Evolutionary conservation across 192 early-diverging fungal species (phyloP).

Genomic region (Endogone sp.): DNA sequence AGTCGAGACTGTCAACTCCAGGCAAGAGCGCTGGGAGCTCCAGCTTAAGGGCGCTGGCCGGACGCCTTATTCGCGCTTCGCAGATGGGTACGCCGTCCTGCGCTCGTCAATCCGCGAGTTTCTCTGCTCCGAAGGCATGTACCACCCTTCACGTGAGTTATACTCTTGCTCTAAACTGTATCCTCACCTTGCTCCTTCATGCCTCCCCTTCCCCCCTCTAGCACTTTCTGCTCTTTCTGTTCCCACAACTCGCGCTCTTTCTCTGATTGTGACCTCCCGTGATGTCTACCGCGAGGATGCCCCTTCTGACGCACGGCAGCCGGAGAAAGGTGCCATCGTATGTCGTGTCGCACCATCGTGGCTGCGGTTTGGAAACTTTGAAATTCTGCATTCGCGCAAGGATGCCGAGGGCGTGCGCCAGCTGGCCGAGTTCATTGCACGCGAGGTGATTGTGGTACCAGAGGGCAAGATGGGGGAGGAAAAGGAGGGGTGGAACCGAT

Average conservation of each 20-base stretch:
- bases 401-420: slow-evolving; percentile 46
- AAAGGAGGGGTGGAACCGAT: slow-evolving; percentile 38
- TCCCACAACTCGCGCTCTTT: slow-evolving; percentile 74
- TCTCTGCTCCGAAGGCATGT: slow-evolving; percentile 68
- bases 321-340: slow-evolving; percentile 75
- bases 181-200: background rate
- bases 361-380: slow-evolving; percentile 88
- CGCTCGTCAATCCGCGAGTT: slow-evolving; percentile 86
- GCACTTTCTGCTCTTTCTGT: slow-evolving; percentile 62
- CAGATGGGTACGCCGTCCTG: slow-evolving; percentile 85
- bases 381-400: slow-evolving; percentile 68
- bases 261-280: slow-evolving; percentile 59
- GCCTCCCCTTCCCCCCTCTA: background rate
- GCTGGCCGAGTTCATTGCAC: slow-evolving; percentile 73
- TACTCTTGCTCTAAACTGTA: background rate
- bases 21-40: slow-evolving; percentile 59
- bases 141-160: too few relatives aligned
- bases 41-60: slow-evolving; percentile 85
- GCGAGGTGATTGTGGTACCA: slow-evolving; percentile 37
- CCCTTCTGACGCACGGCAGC: slow-evolving; percentile 14
- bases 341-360: slow-evolving; percentile 71
- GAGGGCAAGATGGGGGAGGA: slow-evolving; percentile 16
- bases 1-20: slow-evolving; percentile 36
- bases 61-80: slow-evolving; percentile 85
- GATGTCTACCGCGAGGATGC: slow-evolving; percentile 62